Conservation (phyloP, 768 basidiomycete genomes). For the Lactarius akahatsu region DNA sequence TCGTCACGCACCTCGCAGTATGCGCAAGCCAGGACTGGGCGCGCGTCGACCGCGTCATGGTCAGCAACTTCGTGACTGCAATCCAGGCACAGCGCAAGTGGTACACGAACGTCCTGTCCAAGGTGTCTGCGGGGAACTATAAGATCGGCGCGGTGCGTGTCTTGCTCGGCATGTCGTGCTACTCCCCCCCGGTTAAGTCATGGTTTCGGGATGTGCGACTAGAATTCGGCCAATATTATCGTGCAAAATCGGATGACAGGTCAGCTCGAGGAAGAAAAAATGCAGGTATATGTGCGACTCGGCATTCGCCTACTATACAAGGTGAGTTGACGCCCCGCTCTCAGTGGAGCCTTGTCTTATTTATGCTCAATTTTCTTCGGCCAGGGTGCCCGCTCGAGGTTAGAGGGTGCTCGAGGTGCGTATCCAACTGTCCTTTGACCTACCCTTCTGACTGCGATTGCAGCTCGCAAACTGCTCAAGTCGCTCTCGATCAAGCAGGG, state of each 20-base stretch:
- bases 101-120: slow-evolving; percentile 87
- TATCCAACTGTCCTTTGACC: slow-evolving; percentile 17
- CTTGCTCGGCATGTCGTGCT: not conserved
- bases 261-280: slow-evolving; percentile 95
- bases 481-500: slow-evolving; percentile 94
- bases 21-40: slow-evolving; percentile 95
- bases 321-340: slow-evolving; percentile 35
- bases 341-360: not conserved
- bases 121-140: slow-evolving; percentile 86
- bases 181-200: not conserved
- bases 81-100: slow-evolving; percentile 96
- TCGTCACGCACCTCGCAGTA: slow-evolving; percentile 94
- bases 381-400: slow-evolving; percentile 77
- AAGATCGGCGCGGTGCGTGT: slow-evolving; percentile 79
- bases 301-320: slow-evolving; percentile 93
- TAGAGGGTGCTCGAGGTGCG: slow-evolving; percentile 86
- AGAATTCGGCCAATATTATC: slow-evolving; percentile 98
- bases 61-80: slow-evolving; percentile 92
- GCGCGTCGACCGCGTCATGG: slow-evolving; percentile 83
- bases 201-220: not conserved
- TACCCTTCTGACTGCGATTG: slow-evolving; percentile 6
- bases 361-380: slow-evolving; percentile 1
- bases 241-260: slow-evolving; percentile 93
- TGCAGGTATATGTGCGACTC: slow-evolving; percentile 90
- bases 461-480: slow-evolving; percentile 80